Evolutionary conservation across 2,329 filamentous ascomycete species (phyloP), one percentile per base, ranked within the genome.

Genomic region (Alternaria hordeiaustralica): DNA sequence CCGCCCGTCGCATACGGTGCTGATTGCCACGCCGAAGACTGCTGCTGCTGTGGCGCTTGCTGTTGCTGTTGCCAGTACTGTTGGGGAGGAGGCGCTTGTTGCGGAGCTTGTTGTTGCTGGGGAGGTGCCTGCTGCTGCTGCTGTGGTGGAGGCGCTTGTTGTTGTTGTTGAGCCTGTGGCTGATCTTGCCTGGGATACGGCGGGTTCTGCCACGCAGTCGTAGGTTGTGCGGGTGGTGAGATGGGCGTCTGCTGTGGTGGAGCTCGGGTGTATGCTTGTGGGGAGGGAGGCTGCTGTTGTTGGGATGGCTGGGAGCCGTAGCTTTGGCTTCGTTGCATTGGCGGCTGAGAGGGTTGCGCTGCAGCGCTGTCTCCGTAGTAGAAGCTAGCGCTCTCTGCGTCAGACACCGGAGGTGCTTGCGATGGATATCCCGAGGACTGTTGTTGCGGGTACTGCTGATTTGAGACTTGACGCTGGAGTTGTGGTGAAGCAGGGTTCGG

Each of bases 1-100:
- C 78, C 61, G 74, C 80, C 67, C 73, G 76, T 69, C 70, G 82
- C 68, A 80, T 78, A 80, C 5, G 78, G 79, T 13, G 75, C 78
- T 4, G 75, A 75, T 20, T 78, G 78, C 68, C 76, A 79, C 20
- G 73, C 69, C 12, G 73, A 71, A 11, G 69, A 70, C 21, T 70
- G 75, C 9, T 75, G 77, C 33, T 74, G 78, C 50, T 80, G 79
- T 28, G 75, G 74, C 51, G 78, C 75, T 54, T 68, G 73, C 55
- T 75, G 74, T 28, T 65, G 75, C 63, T 74, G 63, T 50, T 65
- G 64, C 61, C 57, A 63, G 41, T 67, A 62, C 23, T 72, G 61
- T 25, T 65, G 66, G 10, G 67, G 65, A 10, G 56, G 65, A 13
- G 58, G 67, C 36, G 55, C 56, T 15, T 63, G 53, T 30, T 69